Evolutionary conservation across 164 flowering plant species (phyloP), one percentile per base, ranked within the genome.

Genomic region (Warburgia ugandensis): DNA sequence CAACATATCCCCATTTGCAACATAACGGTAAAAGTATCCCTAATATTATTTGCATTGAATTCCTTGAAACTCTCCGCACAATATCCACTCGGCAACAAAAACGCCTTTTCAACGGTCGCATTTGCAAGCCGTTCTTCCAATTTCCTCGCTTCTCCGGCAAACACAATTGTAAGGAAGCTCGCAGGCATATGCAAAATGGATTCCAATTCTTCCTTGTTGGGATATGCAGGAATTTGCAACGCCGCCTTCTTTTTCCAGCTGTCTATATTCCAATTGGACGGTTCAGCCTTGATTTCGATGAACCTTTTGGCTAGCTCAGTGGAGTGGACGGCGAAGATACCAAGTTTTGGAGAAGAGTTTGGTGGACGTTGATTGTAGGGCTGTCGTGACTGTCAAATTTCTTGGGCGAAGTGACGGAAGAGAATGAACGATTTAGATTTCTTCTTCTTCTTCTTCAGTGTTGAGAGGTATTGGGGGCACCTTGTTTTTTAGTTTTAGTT

Each of bases 41-140:
- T 58, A 47, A 76, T 76, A 33, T 76, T 76, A 28, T 48, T 66
- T 0, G 52, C 80, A 53, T 65, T 61, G 57, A 76, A 75, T 30
- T 75, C 79, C 52, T 72, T 68, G 63, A 74, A 74, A 39, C 78
- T 74, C 73, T 74, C 78, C 0, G 78, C 75, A 43, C 78, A 74
- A 53, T 75, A 76, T 0, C 79, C 79, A 5, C 79, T 76, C 50
- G 73, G 80, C 7, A 76, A 65, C 43, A 76, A 35, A 29, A 76
- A 76, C 20, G 80, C 80, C 48, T 68, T 67, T 7, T 77, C 80
- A 0, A 73, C 58, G 3, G 80, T 77, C 7, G 80, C 80, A 2
- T 58, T 30, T 2, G 73, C 80, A 6, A 76, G 63, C 17, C 54
- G 62, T 48, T 73, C 77, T 55, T 76, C 77, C 50, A 76, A 68